phyloP scores from a whole-genome alignment of 495 filamentous ascomycete species.

The Aspergillus homomorphus region DNA sequence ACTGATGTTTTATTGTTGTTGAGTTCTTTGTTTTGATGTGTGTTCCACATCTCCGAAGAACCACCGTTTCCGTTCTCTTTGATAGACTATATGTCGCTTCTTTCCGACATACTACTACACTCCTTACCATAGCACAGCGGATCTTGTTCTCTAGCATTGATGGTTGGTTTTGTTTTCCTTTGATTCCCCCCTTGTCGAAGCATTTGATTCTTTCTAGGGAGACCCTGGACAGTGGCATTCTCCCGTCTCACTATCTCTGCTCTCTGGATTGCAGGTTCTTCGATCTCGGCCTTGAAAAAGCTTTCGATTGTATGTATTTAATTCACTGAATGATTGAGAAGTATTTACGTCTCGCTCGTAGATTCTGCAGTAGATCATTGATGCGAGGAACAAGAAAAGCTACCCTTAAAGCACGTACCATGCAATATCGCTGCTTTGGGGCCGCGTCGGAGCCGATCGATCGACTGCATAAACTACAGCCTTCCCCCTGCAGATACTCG shows the following conservation, averaged over 20 bases:
- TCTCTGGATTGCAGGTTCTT: conserved; percentile 7
- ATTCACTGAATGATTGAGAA: conserved; percentile 22
- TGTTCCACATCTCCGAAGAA: conserved; percentile 6
- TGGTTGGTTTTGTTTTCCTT: conserved; percentile 20
- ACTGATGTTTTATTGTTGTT: conserved; percentile 20
- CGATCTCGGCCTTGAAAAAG: conserved; percentile 13
- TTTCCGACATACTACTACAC: conserved; percentile 14
- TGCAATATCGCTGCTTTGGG: neutral
- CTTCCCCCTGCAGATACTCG: conserved; percentile 1
- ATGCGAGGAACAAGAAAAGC: neutral
- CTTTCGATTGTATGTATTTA: conserved; percentile 28
- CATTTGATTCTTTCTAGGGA: conserved; percentile 17
- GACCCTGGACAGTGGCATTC: conserved; percentile 12
- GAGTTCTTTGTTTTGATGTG: conserved; percentile 17
- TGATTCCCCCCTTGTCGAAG: conserved; percentile 26
- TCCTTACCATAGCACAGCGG: conserved; percentile 21
- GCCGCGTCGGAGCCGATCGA: neutral
- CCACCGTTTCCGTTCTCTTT: conserved; percentile 13
- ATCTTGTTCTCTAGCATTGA: conserved; percentile 23
- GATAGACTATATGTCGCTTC: conserved; percentile 23
- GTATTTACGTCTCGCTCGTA: neutral
- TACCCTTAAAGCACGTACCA: neutral
- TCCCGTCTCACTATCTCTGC: conserved; percentile 15
- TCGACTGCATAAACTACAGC: neutral
- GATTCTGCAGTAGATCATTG: neutral